These are phyloP conservation scores for Hawksworthiomyces lignivorus DNA, from an alignment of 2,329 filamentous ascomycete species.

Conservation along the genomic window DNA sequence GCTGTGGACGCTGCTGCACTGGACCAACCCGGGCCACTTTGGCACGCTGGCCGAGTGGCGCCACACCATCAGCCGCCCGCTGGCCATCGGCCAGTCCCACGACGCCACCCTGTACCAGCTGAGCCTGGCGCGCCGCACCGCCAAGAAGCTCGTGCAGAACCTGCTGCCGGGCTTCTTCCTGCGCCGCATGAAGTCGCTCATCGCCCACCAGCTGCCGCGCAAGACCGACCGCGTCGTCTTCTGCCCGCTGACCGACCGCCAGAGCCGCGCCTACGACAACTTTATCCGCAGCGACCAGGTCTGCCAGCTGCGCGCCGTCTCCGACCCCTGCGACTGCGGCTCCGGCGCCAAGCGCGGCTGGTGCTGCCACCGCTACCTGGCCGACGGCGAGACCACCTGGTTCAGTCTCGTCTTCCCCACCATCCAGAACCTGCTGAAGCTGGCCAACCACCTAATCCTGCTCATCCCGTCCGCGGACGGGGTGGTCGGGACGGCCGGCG, in stretches of 20 bases:
- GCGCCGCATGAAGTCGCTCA: slow-evolving; percentile 84
- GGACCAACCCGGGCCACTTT: slow-evolving; percentile 78
- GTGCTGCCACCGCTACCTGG: slow-evolving; percentile 62
- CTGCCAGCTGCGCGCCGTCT: slow-evolving; percentile 57
- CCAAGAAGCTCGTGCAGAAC: slow-evolving; percentile 76
- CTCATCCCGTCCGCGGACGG: slow-evolving; percentile 65
- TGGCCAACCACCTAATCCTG: slow-evolving; percentile 87
- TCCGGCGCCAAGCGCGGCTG: slow-evolving; percentile 67
- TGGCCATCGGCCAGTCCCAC: slow-evolving; percentile 85
- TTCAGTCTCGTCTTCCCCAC: slow-evolving; percentile 75
- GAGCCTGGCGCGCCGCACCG: slow-evolving; percentile 71
- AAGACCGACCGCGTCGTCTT: slow-evolving; percentile 95
- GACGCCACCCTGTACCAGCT: slow-evolving; percentile 81
- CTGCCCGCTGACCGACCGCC: slow-evolving; percentile 77
- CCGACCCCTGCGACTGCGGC: slow-evolving; percentile 61
- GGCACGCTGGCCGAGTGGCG: slow-evolving; percentile 67
- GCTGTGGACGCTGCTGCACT: slow-evolving; percentile 91
- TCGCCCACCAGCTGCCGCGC: slow-evolving; percentile 85
- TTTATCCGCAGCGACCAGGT: slow-evolving; percentile 69
- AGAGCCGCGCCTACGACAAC: slow-evolving; percentile 74
- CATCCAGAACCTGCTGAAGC: slow-evolving; percentile 74
- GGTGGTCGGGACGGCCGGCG: slow-evolving; percentile 22
- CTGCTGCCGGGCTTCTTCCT: slow-evolving; percentile 85
- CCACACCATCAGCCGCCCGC: slow-evolving; percentile 64
- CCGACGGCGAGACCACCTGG: slow-evolving; percentile 40